Evolutionary conservation across 371 early-diverging fungal species (phyloP), one percentile per base, ranked within the genome.

Genomic region (Mucor irregularis): DNA sequence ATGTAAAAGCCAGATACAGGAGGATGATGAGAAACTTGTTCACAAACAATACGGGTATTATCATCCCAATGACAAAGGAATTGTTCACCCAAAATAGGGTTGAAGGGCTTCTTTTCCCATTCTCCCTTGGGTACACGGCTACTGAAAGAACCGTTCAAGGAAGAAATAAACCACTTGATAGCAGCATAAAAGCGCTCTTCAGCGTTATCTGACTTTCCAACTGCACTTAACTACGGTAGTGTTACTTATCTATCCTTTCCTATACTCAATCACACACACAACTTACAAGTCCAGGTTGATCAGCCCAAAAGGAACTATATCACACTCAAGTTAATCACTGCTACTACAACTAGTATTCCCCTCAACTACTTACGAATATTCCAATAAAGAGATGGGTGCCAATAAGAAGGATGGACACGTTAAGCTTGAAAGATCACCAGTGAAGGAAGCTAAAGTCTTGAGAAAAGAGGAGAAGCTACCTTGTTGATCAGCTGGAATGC

Each of bases 91-190:
- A 92, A 76, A 35, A 92, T 89, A n/a, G 92, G 92, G 58, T 92
- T 92, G 59, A 85, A 92, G 4, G 92, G 92, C 61, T 92, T 92
- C 81, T 91, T 92, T 60, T 91, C 92, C 73, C 83, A 86, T 63
- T 82, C 84, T 37, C 81, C 76, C 62, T 85, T 82, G 19, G 90
- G 88, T 5, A 82, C 81, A 49, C 89, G 82, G 64, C 78, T 77
- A 42, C 82, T 77, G 62, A 84, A 89, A 17, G 83, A 82, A 13
- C 92, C 90, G 49, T 88, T 88, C 35, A 90, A 75, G 16, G 89
- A 84, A 19, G 89, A 89, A 50, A 90, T 82, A 58, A 88, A 91
- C 90, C 90, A 91, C 49, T 83, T 78, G 26, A 87, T 73, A 14
- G 84, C 88, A 26, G 82, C 85, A 67, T 84, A 72, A 62, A 90